Base-by-base conservation (phyloP, 2,329 filamentous ascomycete species). In the Cladophialophora chaetospira region DNA sequence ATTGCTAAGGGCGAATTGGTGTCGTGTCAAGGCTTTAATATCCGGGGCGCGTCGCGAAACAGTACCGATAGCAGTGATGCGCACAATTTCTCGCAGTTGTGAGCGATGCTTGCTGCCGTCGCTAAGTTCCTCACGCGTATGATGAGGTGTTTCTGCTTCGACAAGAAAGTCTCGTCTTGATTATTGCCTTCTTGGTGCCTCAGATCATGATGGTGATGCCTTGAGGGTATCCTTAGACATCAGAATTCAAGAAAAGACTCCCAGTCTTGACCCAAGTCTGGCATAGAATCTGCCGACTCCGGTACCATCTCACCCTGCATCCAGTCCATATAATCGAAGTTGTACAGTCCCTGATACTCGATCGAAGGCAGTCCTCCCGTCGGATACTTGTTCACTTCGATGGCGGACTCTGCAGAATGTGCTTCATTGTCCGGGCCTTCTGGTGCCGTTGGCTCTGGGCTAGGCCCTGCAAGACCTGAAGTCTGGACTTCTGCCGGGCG, bases 231-330 rank as follows among this genome's bases (percentile, higher is more conserved):
- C 35, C 29, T 51, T 29, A 15, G 3, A 43, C 19, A 19, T 25
- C 21, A 21, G 50, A n/a, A 23, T 45, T 53, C 26, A 55, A 49
- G 53, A 55, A 50, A n/a, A 11, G 36, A 43, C 25, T 55, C 45
- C 53, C 45, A 55, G n/a, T 50, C 53, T 21, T 50, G 44, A 28
- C 50, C 53, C 4, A 49, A 19, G 21, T 23, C 33, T 19, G 36
- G n/a, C 45, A 36, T 55, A 13, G 35, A 23, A 31, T 38, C 44
- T n/a, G 36, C 15, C 8, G 45, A 50, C 3, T 31, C 28, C 13
- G 43, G 13, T 9, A 43, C 21, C 4, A 26, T 9, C 13, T 42
- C 53, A 38, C 50, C 36, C 23, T 33, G 33, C 13, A 21, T 25
- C 45, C 45, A 44, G 19, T 33, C 26, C 45, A 43, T 29, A 2